Percentiles rank a stretch among this genome's conserved stretches.
Conservation (phyloP, 164 flowering plant genomes). For the Tinospora cordifolia region DNA sequence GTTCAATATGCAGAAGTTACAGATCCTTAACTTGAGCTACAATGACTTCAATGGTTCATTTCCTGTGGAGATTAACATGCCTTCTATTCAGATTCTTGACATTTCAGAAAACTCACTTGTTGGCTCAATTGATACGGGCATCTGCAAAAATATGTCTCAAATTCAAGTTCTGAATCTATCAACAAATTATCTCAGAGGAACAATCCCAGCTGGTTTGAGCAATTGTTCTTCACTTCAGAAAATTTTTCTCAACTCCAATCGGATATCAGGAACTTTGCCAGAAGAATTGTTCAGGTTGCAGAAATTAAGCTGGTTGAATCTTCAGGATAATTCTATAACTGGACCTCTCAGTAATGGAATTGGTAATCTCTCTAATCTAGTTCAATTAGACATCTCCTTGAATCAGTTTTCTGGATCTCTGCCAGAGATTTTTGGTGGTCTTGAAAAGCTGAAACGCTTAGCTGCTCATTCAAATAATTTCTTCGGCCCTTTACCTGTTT, state of each 20-base stretch:
- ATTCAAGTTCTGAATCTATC: slow-evolving; percentile 25
- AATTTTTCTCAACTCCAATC: slow-evolving; percentile 29
- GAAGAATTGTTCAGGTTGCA: slow-evolving; percentile 32
- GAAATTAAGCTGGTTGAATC: slow-evolving; percentile 19
- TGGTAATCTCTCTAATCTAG: slow-evolving; percentile 47
- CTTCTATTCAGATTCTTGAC: slow-evolving; percentile 26
- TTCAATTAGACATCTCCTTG: slow-evolving; percentile 38
- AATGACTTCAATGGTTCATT: slow-evolving; percentile 33
- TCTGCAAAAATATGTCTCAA: slow-evolving; percentile 30
- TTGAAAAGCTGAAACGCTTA: slow-evolving; percentile 24
- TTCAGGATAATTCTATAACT: slow-evolving; percentile 35
- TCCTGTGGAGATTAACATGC: slow-evolving; percentile 25
- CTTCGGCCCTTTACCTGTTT: slow-evolving; percentile 37
- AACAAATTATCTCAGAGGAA: slow-evolving; percentile 32
- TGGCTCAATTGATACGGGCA: slow-evolving; percentile 27
- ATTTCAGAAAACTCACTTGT: slow-evolving; percentile 29
- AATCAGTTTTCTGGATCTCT: slow-evolving; percentile 42
- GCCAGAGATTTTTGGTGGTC: slow-evolving; percentile 41
- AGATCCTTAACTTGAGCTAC: slow-evolving; percentile 27
- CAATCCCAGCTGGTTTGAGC: slow-evolving; percentile 30
- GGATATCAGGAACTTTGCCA: slow-evolving; percentile 29
- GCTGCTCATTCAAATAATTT: slow-evolving; percentile 42
- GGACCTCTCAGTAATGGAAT: slow-evolving; percentile 34
- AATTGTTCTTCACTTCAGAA: slow-evolving; percentile 32
- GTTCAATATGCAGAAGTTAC: slow-evolving; percentile 17